Evolutionary conservation across 139 green algal species (phyloP), one percentile per base, ranked within the genome.

Genomic region (Chlorella ohadii): DNA sequence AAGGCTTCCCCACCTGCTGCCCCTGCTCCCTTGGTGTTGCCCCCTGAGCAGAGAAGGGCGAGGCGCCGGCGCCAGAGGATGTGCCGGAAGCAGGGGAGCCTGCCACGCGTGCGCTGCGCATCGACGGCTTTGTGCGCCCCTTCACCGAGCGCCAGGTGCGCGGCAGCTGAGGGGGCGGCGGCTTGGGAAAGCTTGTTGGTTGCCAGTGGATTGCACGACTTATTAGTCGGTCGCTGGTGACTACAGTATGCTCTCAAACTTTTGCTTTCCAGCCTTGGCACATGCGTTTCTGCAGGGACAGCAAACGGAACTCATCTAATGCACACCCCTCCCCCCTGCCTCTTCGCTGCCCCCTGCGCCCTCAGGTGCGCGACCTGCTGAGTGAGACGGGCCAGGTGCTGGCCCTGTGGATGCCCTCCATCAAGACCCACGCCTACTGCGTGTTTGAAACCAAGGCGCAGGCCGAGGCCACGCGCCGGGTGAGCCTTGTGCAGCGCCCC

Each of bases 341-440:
- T 3, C 67, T 3, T 15, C 27, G 19, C 66, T 22, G 27, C 3
- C 56, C 12, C 20, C 34, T 70, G 56, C 34, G 25, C 22, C 4
- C 28, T 11, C 81, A 92, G 79, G 74, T 82, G 31, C 80, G 88
- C 19, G 82, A 89, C 59, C 82, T 96, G 78, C 66, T 96, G 56
- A 63, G 59, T 3, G 57, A 92, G 51, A 87, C 79, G 33, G 92
- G 93, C 39, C 88, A 85, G 38, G 66, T 96, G 1, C 73, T 86
- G 33, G 86, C 90, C 27, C 84, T 97, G 83, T 98, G 95, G 95
- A 96, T 98, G 91, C 91, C 93, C 2, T 79, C 34, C n/a, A 94
- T 98, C 65, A 96, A 94, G 90, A 94, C 91, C 36, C 90, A 94
- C 87, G 93, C 89, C 57, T 94, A 92, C 68, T 93, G 92, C 16